Evolutionary conservation across 208 protist species (phyloP).

Genomic region (Leishmania major): DNA sequence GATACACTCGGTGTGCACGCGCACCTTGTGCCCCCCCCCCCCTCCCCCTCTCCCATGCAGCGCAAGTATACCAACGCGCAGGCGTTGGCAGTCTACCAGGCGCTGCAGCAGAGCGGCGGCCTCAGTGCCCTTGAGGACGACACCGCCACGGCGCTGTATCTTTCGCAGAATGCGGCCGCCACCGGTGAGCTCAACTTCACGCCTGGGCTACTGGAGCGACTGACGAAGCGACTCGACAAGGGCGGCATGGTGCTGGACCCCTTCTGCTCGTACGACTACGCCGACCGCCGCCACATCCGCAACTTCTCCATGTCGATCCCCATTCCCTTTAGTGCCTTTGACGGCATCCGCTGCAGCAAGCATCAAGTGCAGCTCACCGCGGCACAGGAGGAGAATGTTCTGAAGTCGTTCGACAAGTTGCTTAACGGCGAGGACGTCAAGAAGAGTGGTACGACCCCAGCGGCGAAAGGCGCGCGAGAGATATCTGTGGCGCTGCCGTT

Average conservation of each 20-base stretch:
- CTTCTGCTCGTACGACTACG: conserved; percentile 40
- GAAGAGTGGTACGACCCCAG: conserved; percentile 21
- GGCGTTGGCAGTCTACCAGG: conserved; percentile 35
- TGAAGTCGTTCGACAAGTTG: conserved; percentile 72
- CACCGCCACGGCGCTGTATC: conserved; percentile 27
- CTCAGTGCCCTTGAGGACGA: conserved; percentile 29
- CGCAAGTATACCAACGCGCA: conserved; percentile 38
- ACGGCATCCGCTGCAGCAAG: conserved; percentile 58
- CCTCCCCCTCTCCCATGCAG: conserved; percentile 10
- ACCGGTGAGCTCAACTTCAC: conserved; percentile 26
- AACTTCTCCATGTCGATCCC: conserved; percentile 78
- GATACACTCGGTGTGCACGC: background rate
- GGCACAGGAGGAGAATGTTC: conserved; percentile 59
- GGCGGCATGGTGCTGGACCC: conserved; percentile 34
- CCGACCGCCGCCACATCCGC: conserved; percentile 49
- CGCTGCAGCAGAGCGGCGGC: conserved; percentile 27
- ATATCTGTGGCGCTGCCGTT: conserved; percentile 75
- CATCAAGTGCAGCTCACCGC: conserved; percentile 56
- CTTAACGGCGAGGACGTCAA: conserved; percentile 29
- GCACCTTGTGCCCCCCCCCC: background rate
- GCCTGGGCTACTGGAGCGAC: conserved; percentile 26
- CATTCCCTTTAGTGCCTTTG: conserved; percentile 80
- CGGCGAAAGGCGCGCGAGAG: conserved; percentile 34
- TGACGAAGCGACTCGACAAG: conserved; percentile 29
- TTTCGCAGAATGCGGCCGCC: conserved; percentile 24